Conservation (phyloP, 2,329 filamentous ascomycete genomes). For the Peltaster fructicola region DNA sequence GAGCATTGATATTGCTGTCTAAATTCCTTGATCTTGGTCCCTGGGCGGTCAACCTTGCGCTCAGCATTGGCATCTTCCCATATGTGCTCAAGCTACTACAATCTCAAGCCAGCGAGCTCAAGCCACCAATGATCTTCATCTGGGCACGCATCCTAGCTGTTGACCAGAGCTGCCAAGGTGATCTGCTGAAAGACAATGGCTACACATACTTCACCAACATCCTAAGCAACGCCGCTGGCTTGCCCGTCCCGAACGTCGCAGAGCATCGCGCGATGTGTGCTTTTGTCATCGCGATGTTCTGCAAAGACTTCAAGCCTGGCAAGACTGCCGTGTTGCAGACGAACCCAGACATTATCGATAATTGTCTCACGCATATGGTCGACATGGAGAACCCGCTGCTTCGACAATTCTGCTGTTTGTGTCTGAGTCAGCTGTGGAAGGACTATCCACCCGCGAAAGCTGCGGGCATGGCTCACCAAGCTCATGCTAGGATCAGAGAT, state of each 20-base stretch:
- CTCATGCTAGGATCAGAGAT: conserved; percentile 62
- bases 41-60: conserved; percentile 94
- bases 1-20: conserved; percentile 78
- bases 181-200: conserved; percentile 89
- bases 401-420: conserved; percentile 89
- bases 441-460: conserved; percentile 88
- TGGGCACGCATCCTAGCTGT: conserved; percentile 94
- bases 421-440: conserved; percentile 85
- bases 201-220: conserved; percentile 95
- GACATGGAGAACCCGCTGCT: conserved; percentile 78
- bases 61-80: conserved; percentile 96
- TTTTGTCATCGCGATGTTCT: conserved; percentile 93
- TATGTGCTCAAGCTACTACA: conserved; percentile 96
- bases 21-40: conserved; percentile 90
- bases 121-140: conserved; percentile 98
- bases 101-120: conserved; percentile 83
- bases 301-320: conserved; percentile 82
- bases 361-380: conserved; percentile 64
- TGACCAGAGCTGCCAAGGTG: conserved; percentile 80
- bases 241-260: conserved; percentile 72
- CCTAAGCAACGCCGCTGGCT: conserved; percentile 51
- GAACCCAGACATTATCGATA: conserved; percentile 75
- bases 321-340: conserved; percentile 81
- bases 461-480: conserved; percentile 78
- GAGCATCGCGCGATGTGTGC: conserved; percentile 99